A percentile compares a stretch with the other conserved stretches of the same genome.
phyloP scores from a whole-genome alignment of 495 filamentous ascomycete species.

The Tricharina praecox region DNA sequence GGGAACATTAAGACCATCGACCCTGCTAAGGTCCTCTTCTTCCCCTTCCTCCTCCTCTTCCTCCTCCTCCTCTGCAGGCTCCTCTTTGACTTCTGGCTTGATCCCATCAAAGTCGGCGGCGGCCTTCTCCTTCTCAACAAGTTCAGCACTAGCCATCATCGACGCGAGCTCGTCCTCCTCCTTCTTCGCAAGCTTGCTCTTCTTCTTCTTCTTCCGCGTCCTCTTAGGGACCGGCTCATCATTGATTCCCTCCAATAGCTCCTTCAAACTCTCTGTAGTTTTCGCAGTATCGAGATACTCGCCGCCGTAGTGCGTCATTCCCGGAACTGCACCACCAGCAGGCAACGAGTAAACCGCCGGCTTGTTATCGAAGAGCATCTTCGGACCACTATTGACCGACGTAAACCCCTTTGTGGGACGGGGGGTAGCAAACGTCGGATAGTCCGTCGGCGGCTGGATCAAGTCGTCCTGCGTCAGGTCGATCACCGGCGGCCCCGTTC shows the following conservation, averaged over 20 bases:
- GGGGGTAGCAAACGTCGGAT: slow-evolving; percentile 12
- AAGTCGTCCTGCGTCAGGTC: slow-evolving; percentile 10
- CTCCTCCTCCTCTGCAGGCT: slow-evolving; percentile 29
- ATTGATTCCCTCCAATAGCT: slow-evolving; percentile 28
- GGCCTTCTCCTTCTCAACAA: slow-evolving; percentile 6
- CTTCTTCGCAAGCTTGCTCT: slow-evolving; percentile 50
- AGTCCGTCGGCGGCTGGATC: slow-evolving; percentile 17
- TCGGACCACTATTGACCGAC: slow-evolving; percentile 1
- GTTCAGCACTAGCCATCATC: slow-evolving; percentile 35
- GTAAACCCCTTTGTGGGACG: slow-evolving; percentile 4
- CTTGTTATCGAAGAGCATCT: not conserved
- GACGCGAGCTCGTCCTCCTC: slow-evolving; percentile 65
- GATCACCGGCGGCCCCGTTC: slow-evolving; percentile 14
- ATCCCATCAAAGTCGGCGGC: not conserved
- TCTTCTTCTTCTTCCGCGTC: slow-evolving; percentile 29
- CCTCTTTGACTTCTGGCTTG: slow-evolving; percentile 2
- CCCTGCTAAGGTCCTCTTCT: slow-evolving; percentile 52
- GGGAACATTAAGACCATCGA: slow-evolving; percentile 70
- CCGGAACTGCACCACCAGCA: slow-evolving; percentile 13
- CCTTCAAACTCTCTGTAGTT: slow-evolving; percentile 24
- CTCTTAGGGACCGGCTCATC: slow-evolving; percentile 39
- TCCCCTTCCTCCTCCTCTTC: slow-evolving; percentile 36
- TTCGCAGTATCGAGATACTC: slow-evolving; percentile 21
- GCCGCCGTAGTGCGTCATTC: slow-evolving; percentile 15
- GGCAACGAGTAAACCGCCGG: slow-evolving; percentile 17